These are phyloP conservation scores for Achaetomiella virescens DNA, from an alignment of 495 filamentous ascomycete genomes.

Conservation along the genomic window DNA sequence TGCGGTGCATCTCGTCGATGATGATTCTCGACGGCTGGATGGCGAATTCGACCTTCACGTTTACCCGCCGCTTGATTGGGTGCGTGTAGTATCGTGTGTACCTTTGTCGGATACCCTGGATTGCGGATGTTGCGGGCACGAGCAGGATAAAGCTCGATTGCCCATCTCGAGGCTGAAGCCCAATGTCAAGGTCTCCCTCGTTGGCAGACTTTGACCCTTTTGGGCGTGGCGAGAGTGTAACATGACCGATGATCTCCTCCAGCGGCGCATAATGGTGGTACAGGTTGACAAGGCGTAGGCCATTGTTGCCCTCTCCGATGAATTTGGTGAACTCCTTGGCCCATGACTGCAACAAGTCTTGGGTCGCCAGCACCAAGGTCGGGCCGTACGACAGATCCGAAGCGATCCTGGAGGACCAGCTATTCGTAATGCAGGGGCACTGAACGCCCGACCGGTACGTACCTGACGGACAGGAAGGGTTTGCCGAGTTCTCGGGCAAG, in stretches of 20 bases:
- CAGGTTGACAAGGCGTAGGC: background rate
- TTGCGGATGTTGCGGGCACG: background rate
- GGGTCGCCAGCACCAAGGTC: background rate
- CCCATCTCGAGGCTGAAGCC: no score
- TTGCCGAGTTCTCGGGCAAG: no score
- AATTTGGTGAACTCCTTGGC: constrained; percentile 1
- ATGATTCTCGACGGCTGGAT: constrained; percentile 1
- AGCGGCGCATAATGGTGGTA: background rate
- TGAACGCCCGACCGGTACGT: constrained; percentile 1
- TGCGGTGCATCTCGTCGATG: background rate
- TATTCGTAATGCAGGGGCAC: constrained; percentile 1
- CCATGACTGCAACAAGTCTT: background rate
- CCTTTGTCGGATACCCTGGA: background rate
- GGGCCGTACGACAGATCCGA: constrained; percentile 2
- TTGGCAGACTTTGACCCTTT: no score
- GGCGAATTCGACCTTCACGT: constrained; percentile 1
- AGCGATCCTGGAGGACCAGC: constrained; percentile 6
- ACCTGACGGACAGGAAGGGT: constrained; percentile 2
- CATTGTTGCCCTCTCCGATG: background rate
- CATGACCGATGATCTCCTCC: background rate
- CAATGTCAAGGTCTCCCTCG: no score
- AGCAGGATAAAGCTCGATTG: no score
- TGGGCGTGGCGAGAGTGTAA: no score
- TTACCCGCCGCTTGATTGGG: no score
- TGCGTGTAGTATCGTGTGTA: background rate